A percentile compares a stretch with the other conserved stretches of the same genome.
phyloP scores from a whole-genome alignment of 305 asterid species.

The Fraxinus dipetala region DNA sequence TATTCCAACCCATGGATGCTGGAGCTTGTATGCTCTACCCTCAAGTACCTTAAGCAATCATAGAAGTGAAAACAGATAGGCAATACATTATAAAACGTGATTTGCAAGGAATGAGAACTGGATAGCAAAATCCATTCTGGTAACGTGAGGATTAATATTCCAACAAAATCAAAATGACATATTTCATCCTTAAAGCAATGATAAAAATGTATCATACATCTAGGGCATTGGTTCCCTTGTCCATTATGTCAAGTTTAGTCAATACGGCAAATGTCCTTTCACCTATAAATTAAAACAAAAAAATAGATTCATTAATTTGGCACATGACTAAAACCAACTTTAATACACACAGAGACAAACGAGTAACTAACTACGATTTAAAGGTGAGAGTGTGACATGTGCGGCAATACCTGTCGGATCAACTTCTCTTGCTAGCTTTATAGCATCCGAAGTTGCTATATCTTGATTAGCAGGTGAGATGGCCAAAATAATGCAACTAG shows the following conservation, averaged over 20 bases:
- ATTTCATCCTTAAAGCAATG: constrained; percentile 16
- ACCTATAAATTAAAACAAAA: constrained; percentile 40
- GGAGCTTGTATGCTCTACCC: constrained; percentile 89
- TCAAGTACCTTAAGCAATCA: constrained; percentile 68
- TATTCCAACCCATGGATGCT: constrained; percentile 97
- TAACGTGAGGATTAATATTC: constrained; percentile 18
- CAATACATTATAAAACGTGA: background rate
- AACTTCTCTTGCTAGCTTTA: constrained; percentile 94
- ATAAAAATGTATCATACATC: constrained; percentile 60
- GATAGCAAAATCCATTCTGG: constrained; percentile 18
- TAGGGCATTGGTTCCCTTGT: constrained; percentile 84
- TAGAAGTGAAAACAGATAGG: constrained; percentile 20
- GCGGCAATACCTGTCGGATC: constrained; percentile 70
- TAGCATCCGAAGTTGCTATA: constrained; percentile 97
- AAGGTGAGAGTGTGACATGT: background rate
- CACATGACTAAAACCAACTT: background rate
- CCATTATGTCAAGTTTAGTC: constrained; percentile 97
- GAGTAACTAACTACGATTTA: constrained; percentile 13
- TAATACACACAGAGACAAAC: constrained; percentile 3
- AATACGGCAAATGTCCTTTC: constrained; percentile 92
- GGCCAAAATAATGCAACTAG: constrained; percentile 92
- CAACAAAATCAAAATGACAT: constrained; percentile 7
- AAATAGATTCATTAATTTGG: constrained; percentile 13
- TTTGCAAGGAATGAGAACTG: background rate
- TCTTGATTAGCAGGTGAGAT: constrained; percentile 99